Conservation (phyloP, 495 filamentous ascomycete species). For the Neurospora pannonica region DNA sequence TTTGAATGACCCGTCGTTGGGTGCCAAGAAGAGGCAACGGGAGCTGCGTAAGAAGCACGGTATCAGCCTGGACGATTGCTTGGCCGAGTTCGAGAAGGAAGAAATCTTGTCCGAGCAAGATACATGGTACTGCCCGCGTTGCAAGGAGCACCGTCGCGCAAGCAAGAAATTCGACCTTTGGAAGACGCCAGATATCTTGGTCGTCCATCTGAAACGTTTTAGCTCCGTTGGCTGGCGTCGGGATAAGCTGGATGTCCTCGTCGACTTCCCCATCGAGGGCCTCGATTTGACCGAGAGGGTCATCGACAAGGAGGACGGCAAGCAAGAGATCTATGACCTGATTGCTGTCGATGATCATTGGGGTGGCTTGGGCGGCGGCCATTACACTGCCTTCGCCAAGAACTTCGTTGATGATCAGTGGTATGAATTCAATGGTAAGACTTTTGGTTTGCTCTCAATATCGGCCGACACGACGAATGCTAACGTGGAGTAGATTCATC, state of each 20-base stretch:
- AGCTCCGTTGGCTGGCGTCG: slow-evolving; percentile 64
- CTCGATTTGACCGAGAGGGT: slow-evolving; percentile 74
- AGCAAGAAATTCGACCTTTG: slow-evolving; percentile 95
- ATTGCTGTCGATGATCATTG: slow-evolving; percentile 94
- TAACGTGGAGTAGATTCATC: slow-evolving; percentile 50
- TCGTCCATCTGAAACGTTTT: slow-evolving; percentile 88
- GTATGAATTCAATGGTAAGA: slow-evolving; percentile 94
- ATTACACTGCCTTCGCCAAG: slow-evolving; percentile 90
- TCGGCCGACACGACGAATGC: background rate
- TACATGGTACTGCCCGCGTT: slow-evolving; percentile 92
- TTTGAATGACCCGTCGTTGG: slow-evolving; percentile 58
- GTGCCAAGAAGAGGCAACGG: slow-evolving; percentile 49
- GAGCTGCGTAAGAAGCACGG: slow-evolving; percentile 57
- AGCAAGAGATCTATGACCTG: slow-evolving; percentile 78
- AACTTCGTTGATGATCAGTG: slow-evolving; percentile 80
- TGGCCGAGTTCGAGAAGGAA: slow-evolving; percentile 86
- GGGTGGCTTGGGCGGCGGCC: slow-evolving; percentile 82
- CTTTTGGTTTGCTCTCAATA: background rate
- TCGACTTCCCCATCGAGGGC: slow-evolving; percentile 84
- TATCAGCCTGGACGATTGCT: slow-evolving; percentile 78
- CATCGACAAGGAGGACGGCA: slow-evolving; percentile 65
- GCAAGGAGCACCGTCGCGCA: slow-evolving; percentile 84
- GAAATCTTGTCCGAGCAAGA: slow-evolving; percentile 90
- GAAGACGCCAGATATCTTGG: slow-evolving; percentile 89
- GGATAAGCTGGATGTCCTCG: slow-evolving; percentile 83